Evolutionary conservation across 2,329 filamentous ascomycete species (phyloP), one percentile per base, ranked within the genome.

Genomic region (Calonectria henricotiae): DNA sequence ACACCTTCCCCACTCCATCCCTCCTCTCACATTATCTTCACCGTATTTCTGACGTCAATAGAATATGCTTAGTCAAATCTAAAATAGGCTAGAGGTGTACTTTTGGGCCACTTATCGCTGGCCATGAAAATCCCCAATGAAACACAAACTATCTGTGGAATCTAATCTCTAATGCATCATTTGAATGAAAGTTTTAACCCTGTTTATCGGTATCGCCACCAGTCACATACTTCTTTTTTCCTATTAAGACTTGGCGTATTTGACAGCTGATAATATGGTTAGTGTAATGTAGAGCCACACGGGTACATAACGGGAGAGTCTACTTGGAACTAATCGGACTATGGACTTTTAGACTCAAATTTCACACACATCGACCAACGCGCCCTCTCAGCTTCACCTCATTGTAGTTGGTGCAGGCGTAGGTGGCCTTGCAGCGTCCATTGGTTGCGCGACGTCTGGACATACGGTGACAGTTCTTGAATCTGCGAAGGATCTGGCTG

Each of bases 11-110:
- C 37, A 41, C 37, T 13, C 15, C 12, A 13, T 41, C 37, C 2
- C 15, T 41, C 15, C 11, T 41, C 37, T 41, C 11, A 41, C 12
- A 4, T 4, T 17, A 41, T 4, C 2, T 27, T 47, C 23, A 47
- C 44, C 44, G 44, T 13, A 47, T 15, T 47, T 47, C 8, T 47
- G 44, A 47, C 44, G 44, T 47, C 44, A 47, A 47, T 20, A 5
- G 3, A 47, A 27, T 47, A 27, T 25, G 9, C 23, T 25, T 13
- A 25, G 8, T 0, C 8, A 2, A 15, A 27, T 47, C 7, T 12
- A 1, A 27, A 9, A 25, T 47, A 2, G 8, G 1, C 23, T 4
- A 47, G 44, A 1, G 20, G 4, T 9, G 4, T 2, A 13, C 4
- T 2, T 25, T 46, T 47, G 9, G 20, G 25, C 1, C 7, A 47